Evolutionary conservation across 208 protist species (phyloP).

Genomic region (Porcisia hertigi): DNA sequence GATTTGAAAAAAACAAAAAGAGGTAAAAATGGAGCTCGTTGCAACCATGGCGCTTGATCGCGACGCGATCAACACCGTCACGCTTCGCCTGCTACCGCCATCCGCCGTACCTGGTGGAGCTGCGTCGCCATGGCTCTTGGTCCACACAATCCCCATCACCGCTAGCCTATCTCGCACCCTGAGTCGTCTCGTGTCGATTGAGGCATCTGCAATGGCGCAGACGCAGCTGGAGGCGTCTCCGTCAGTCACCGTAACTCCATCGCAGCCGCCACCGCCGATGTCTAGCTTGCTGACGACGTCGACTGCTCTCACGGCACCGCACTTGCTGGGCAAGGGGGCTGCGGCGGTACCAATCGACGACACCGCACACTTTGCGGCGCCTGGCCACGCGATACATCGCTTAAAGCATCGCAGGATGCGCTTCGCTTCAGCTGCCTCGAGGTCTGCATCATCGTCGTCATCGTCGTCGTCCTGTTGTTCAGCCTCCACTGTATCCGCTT

Average conservation of each 20-base stretch:
- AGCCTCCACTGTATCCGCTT: not conserved
- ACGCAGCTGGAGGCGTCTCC: not conserved
- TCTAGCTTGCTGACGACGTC: too few species aligned
- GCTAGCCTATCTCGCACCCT: constrained; percentile 51
- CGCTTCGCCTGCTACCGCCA: constrained; percentile 41
- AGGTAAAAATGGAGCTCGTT: constrained; percentile 21
- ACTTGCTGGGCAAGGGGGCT: not conserved
- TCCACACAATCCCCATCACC: constrained; percentile 65
- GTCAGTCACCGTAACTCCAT: not conserved
- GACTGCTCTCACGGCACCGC: not conserved
- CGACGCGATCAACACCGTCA: constrained; percentile 43
- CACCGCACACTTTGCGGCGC: not conserved
- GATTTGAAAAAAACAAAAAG: not conserved
- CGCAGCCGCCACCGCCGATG: not conserved
- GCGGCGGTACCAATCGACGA: not conserved
- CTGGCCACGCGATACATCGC: not conserved
- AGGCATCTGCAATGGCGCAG: constrained; percentile 9
- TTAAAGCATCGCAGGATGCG: not conserved
- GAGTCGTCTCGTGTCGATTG: constrained; percentile 38
- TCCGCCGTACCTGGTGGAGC: constrained; percentile 9
- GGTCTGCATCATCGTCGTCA: not conserved
- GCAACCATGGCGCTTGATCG: constrained; percentile 60
- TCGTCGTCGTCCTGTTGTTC: too few species aligned
- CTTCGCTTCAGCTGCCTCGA: not conserved
- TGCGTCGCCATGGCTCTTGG: constrained; percentile 47